Base-by-base conservation (phyloP, 371 early-diverging fungal genomes). In the Encephalitozoon hellem region DNA sequence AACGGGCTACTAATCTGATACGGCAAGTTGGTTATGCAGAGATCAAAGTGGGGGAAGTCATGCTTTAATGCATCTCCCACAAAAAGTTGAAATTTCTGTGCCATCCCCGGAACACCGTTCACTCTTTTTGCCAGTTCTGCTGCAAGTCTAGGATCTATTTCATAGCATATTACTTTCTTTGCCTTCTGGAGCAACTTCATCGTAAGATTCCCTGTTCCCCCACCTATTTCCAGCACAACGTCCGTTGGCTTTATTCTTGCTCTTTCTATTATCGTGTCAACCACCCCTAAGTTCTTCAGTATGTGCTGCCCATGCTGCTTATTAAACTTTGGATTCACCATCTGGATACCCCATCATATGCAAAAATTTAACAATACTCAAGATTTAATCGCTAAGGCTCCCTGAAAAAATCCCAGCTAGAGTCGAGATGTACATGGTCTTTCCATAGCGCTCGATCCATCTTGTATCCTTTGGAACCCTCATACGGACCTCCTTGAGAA, bases 151-250 rank as follows among this genome's bases (percentile, higher is more conserved):
- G 92, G 92, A 86, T 98, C 97, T 86, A 90, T 91, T 88, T 98
- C 99, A 28, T 80, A 76, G 42, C 77, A 70, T 9, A 94, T 54
- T 38, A 85, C 92, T 86, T 91, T 93, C 82, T 96, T 96, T 71
- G 92, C 91, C 74, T 91, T 89, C 68, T 90, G 90, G 59, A 98
- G 87, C 67, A 97, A 92, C 86, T 92, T 91, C 41, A 96, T 89
- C 5, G 96, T 95, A 82, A 98, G 88, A 86, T 95, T 97, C 84
- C 99, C 99, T n/a, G 97, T 98, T 87, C 99, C 99, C 9, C 96
- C 96, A 84, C 97, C 99, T 66, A 98, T 90, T 88, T 98, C 99
- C 21, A 98, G 89, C 6, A 96, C 95, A 2, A 89, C 89, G 84
- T 98, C 99, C 1, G 95, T 93, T 30, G 90, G 87, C 76, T 92